These are phyloP conservation scores for Suillus discolor DNA, from an alignment of 768 basidiomycete genomes.

Conservation along the genomic window DNA sequence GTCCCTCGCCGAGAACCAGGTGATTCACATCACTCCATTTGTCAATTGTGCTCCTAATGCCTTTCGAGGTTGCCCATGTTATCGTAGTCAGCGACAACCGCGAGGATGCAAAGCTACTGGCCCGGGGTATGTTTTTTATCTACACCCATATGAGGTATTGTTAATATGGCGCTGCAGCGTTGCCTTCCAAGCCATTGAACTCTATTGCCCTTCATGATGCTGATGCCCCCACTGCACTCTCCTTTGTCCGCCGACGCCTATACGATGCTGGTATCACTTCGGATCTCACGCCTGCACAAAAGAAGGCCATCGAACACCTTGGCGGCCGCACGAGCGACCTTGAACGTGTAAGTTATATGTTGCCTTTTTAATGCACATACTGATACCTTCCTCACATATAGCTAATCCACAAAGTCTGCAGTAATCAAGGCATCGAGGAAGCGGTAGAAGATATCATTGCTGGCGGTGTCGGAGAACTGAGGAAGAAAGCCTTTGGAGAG, in stretches of 20 bases:
- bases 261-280: slow-evolving; percentile 54
- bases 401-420: slow-evolving; percentile 86
- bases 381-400: slow-evolving; percentile 28
- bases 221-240: slow-evolving; percentile 74
- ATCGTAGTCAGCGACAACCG: slow-evolving; percentile 89
- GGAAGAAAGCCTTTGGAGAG: slow-evolving; percentile 93
- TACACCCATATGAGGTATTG: background rate
- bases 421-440: slow-evolving; percentile 68
- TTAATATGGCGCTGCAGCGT: slow-evolving; percentile 14
- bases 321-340: slow-evolving; percentile 93
- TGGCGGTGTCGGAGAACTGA: slow-evolving; percentile 77
- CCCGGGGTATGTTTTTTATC: slow-evolving; percentile 56
- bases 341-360: slow-evolving; percentile 60
- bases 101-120: slow-evolving; percentile 82
- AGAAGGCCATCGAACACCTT: slow-evolving; percentile 64
- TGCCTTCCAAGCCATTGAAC: slow-evolving; percentile 83
- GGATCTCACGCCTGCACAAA: slow-evolving; percentile 58
- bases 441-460: slow-evolving; percentile 90
- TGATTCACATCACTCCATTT: slow-evolving; percentile 26
- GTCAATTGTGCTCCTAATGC: slow-evolving; percentile 1
- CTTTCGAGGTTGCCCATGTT: slow-evolving; percentile 82
- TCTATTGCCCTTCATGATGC: slow-evolving; percentile 85
- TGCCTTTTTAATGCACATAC: background rate
- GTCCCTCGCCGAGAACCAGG: slow-evolving; percentile 77
- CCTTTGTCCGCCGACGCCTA: slow-evolving; percentile 81